These are phyloP conservation scores for Apophysomyces sp. DNA, from an alignment of 371 early-diverging fungal genomes.

Conservation along the genomic window DNA sequence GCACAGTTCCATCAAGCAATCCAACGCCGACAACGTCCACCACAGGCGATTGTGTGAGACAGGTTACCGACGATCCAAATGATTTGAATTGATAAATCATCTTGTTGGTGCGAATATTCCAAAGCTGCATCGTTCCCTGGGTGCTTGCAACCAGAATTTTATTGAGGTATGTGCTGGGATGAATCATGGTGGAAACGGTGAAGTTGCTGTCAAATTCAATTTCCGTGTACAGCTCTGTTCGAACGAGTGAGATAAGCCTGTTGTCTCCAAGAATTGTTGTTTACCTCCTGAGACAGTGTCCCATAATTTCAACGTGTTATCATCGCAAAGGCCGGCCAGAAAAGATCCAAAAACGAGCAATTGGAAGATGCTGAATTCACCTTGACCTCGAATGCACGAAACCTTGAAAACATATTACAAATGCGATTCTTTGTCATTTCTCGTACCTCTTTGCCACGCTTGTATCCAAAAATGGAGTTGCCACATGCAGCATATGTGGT, in stretches of 20 bases:
- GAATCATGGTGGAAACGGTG: constrained; percentile 73
- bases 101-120: constrained; percentile 86
- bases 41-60: constrained; percentile 84
- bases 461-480: constrained; percentile 61
- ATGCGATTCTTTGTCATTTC: neutral
- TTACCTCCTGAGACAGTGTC: constrained; percentile 66
- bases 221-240: constrained; percentile 70
- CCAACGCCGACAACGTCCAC: constrained; percentile 94
- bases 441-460: constrained; percentile 73
- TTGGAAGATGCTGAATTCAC: constrained; percentile 34
- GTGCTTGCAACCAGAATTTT: constrained; percentile 87
- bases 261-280: neutral
- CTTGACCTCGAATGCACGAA: constrained; percentile 31
- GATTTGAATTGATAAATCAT: constrained; percentile 80
- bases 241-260: neutral
- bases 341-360: constrained; percentile 75
- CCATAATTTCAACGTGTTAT: constrained; percentile 82
- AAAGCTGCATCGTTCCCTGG: constrained; percentile 89
- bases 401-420: constrained; percentile 13
- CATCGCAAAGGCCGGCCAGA: constrained; percentile 77
- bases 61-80: constrained; percentile 75
- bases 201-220: constrained; percentile 80
- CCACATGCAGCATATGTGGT: constrained; percentile 76
- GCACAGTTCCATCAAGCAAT: constrained; percentile 79
- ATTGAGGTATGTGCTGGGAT: constrained; percentile 96